Evolutionary conservation across 768 basidiomycete species (phyloP), one percentile per base, ranked within the genome.

Genomic region (Imleria badia): DNA sequence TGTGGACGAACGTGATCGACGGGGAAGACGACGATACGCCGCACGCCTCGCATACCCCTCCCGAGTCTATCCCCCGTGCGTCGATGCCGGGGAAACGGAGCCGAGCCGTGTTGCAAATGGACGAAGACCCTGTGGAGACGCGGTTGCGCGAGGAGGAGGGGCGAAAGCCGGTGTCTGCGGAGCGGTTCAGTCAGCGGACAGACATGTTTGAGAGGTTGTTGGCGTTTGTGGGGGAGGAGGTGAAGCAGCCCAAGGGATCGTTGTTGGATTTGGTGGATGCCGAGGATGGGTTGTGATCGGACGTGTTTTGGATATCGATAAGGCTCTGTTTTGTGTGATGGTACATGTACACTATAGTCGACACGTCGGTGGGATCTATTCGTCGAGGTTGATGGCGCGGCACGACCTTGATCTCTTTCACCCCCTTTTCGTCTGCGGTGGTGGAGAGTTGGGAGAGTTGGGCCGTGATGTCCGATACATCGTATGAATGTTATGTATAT

Each of bases 201-300:
- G 81, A 83, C 58, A 80, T 87, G 53, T 91, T 91, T 65, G 86
- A 90, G 65, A 68, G 68, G 31, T 58, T 92, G 52, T 69, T 91
- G 75, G 76, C 70, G 57, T 88, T 86, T 67, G 76, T 92, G 13
- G 75, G 78, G 29, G 78, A 80, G 48, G 75, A 78, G 22, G 82
- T 81, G 55, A 92, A 86, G 69, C 81, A 92, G 68, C 90, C 89
- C 2, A 68, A 71, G 5, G 80, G 79, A 51, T 81, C 81, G 59
- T 69, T 92, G 65, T 65, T 87, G 66, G 82, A 88, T 62, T 68
- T 88, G 62, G 75, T 91, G 34, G 80, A 85, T 55, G 64, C 56
- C 30, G 71, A 67, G 56, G 62, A 62, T 20, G 69, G 60, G 26
- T 47, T 72, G 38, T 26, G 26, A 26, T 3, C 6, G 26, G 3